Conservation (phyloP, 805 yeast species). For the Saccharomycopsis javanensis region DNA sequence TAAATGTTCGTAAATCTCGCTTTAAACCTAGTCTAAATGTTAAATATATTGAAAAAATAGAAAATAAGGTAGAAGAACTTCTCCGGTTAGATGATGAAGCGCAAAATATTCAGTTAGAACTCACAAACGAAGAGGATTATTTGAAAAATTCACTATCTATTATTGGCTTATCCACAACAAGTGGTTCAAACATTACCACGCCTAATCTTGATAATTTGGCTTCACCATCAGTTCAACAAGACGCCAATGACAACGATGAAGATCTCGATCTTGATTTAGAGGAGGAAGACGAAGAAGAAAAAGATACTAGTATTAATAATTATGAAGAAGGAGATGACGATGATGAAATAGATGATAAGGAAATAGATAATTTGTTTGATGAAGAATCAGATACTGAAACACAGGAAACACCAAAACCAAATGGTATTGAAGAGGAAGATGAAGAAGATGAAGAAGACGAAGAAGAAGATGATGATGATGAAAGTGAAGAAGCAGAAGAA, state of each 20-base stretch:
- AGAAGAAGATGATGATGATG: conserved; percentile 39
- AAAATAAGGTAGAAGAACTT: conserved; percentile 67
- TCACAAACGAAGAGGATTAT: conserved; percentile 30
- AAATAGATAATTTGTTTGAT: conserved; percentile 21
- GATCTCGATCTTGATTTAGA: conserved; percentile 6
- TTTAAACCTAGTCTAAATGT: conserved; percentile 64
- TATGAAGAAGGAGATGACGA: conserved; percentile 32
- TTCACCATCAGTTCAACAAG: conserved; percentile 6
- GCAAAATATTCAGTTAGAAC: conserved; percentile 30
- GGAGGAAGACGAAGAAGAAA: conserved; percentile 8
- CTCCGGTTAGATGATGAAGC: conserved; percentile 74
- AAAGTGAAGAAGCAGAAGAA: conserved; percentile 43
- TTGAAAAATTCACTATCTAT: conserved; percentile 23
- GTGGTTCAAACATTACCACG: neutral
- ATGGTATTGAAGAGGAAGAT: conserved; percentile 31
- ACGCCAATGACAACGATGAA: neutral
- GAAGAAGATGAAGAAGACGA: conserved; percentile 38
- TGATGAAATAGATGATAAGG: conserved; percentile 7
- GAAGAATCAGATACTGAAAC: neutral
- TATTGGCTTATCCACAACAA: neutral
- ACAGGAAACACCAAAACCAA: neutral
- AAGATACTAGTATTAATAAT: conserved; percentile 16
- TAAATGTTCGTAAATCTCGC: conserved; percentile 57
- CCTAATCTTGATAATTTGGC: conserved; percentile 2
- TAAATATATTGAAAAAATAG: conserved; percentile 66